Evolutionary conservation across 1,139 yeast genomes (phyloP), one percentile per base, ranked within the genome.

Genomic region (Kodamaea ohmeri): DNA sequence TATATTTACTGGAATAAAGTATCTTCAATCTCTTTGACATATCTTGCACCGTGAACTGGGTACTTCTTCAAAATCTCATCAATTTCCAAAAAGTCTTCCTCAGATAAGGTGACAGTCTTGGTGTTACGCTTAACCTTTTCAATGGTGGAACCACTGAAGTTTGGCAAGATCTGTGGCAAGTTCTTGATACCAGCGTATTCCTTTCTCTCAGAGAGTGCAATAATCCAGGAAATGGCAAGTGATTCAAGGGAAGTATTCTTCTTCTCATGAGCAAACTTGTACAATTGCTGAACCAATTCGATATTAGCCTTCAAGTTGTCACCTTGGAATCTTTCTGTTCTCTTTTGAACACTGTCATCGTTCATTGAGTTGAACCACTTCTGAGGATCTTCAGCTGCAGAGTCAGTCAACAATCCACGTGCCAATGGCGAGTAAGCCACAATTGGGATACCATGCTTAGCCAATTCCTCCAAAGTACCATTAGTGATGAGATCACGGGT

Each of bases 381-480:
- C 4, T 63, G 63, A 4, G 61, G 49, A 7, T 70, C 55, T 32
- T 63, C 73, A 41, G 78, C 72, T 13, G 65, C 53, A 36, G 47
- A 47, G 40, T 92, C 94, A 6, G 94, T 81, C 43, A 88, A 71
- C 41, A 80, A 61, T 1, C 96, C 96, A 52, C 85, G 71, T n/a
- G 88, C 81, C 44, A 88, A 67, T 29, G 96, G 96, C 19, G 95
- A 83, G 61, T 88, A 87, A 19, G 90, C 87, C 44, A 84, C 63
- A 26, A 86, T 65, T 6, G 92, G 83, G 40, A 87, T 72, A n/a
- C 65, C 66, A 27, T 55, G 53, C 34, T 53, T 50, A 11, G 71
- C 55, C 27, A 74, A 65, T 42, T 80, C 81, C 12, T 68, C 71
- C 44, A 81, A 73, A 15, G 83, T 71, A 1, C 90, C 95, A 51